Evolutionary conservation across 2,329 filamentous ascomycete genomes (phyloP).

Genomic region (Epichloe sp.): DNA sequence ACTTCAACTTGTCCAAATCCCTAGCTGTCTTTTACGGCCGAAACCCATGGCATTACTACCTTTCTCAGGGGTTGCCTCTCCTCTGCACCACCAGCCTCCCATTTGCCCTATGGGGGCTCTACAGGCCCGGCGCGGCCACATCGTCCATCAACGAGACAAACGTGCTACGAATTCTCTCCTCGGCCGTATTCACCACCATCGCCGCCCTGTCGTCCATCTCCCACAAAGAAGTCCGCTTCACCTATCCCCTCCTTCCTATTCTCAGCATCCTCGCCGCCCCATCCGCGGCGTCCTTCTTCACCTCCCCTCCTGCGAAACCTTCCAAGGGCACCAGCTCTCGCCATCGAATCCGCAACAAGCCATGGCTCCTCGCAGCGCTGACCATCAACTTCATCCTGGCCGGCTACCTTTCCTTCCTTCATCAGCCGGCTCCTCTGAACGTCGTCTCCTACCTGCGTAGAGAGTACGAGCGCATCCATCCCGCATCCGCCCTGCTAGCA

Average conservation of each 20-base stretch:
- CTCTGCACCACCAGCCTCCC: slow-evolving; percentile 74
- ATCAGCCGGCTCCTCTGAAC: slow-evolving; percentile 67
- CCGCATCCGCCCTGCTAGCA: slow-evolving; percentile 15
- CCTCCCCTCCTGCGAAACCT: slow-evolving; percentile 18
- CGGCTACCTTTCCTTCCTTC: slow-evolving; percentile 59
- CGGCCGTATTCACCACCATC: slow-evolving; percentile 46
- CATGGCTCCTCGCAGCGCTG: slow-evolving; percentile 45
- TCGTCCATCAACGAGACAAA: slow-evolving; percentile 22
- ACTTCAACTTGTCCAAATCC: slow-evolving; percentile 81
- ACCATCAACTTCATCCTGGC: slow-evolving; percentile 57
- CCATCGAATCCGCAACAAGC: slow-evolving; percentile 34
- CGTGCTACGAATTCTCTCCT: slow-evolving; percentile 33
- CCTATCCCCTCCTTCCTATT: slow-evolving; percentile 82
- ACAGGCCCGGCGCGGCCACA: slow-evolving; percentile 24
- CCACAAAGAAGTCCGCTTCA: slow-evolving; percentile 96
- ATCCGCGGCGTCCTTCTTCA: slow-evolving; percentile 53
- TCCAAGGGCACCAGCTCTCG: slow-evolving; percentile 13
- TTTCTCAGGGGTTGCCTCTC: slow-evolving; percentile 78
- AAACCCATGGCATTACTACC: slow-evolving; percentile 87
- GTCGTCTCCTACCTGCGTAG: slow-evolving; percentile 65
- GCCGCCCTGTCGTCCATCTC: slow-evolving; percentile 61
- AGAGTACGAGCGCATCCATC: slow-evolving; percentile 51
- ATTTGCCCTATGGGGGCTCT: slow-evolving; percentile 56
- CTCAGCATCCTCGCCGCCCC: slow-evolving; percentile 70
- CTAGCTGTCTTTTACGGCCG: slow-evolving; percentile 85